Evolutionary conservation across 2,329 filamentous ascomycete species (phyloP).

Genomic region (Diaporthe batatas): DNA sequence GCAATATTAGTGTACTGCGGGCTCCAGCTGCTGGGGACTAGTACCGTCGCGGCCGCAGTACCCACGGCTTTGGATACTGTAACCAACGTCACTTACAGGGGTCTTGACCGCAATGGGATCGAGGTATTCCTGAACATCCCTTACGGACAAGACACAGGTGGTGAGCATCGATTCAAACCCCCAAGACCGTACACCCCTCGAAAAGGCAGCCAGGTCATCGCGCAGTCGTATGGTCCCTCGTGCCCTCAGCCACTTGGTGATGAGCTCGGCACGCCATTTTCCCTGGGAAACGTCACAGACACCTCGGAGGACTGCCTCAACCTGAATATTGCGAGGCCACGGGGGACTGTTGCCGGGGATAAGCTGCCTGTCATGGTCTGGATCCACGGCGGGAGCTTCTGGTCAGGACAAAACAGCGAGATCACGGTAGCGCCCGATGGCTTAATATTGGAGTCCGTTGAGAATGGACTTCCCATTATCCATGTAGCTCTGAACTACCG

Average conservation of each 20-base stretch:
- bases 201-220: slow-evolving; percentile 53
- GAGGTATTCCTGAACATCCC: slow-evolving; percentile 63
- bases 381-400: slow-evolving; percentile 46
- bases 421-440: slow-evolving; percentile 53
- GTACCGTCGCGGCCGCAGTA: neutral
- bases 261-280: slow-evolving; percentile 46
- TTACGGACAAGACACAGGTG: slow-evolving; percentile 61
- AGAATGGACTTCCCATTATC: slow-evolving; percentile 48
- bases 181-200: slow-evolving; percentile 52
- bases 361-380: slow-evolving; percentile 50
- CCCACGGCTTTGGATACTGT: slow-evolving; percentile 23
- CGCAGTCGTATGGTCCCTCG: slow-evolving; percentile 56
- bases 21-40: neutral
- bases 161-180: slow-evolving; percentile 60
- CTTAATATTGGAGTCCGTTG: slow-evolving; percentile 55
- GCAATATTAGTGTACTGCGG: neutral
- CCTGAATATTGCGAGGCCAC: slow-evolving; percentile 38
- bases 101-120: slow-evolving; percentile 57
- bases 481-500: slow-evolving; percentile 45
- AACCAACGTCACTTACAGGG: slow-evolving; percentile 55
- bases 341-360: slow-evolving; percentile 3
- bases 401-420: slow-evolving; percentile 43
- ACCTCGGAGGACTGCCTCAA: slow-evolving; percentile 41
- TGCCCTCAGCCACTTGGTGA: slow-evolving; percentile 58
- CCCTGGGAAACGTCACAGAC: slow-evolving; percentile 23